Percentiles rank a stretch among this genome's conserved stretches.
Conservation (phyloP, 768 basidiomycete genomes). For the Solioccasus polychromus region DNA sequence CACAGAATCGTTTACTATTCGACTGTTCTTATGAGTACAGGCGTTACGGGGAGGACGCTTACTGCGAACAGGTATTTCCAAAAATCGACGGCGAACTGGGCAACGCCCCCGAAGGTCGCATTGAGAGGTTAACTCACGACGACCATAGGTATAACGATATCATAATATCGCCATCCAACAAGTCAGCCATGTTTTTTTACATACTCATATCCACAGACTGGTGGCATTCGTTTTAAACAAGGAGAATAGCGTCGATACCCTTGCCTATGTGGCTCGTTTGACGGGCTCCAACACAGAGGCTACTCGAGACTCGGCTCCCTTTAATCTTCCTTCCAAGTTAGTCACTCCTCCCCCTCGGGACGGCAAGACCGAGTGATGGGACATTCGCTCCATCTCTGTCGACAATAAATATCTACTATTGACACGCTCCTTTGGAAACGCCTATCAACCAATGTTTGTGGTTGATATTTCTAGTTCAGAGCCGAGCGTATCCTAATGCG, state of each 20-base stretch:
- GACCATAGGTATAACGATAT: slow-evolving; percentile 30
- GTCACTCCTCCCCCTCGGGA: slow-evolving; percentile 32
- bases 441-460: slow-evolving; percentile 30
- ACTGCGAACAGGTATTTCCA: slow-evolving; percentile 26
- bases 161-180: slow-evolving; percentile 35
- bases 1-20: neutral
- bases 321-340: slow-evolving; percentile 32
- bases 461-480: slow-evolving; percentile 33
- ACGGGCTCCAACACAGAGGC: slow-evolving; percentile 32
- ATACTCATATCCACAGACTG: slow-evolving; percentile 23
- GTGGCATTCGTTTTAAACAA: slow-evolving; percentile 41
- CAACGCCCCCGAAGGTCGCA: slow-evolving; percentile 38
- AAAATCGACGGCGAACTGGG: slow-evolving; percentile 37
- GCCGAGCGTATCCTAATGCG: slow-evolving; percentile 24
- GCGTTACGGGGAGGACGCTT: slow-evolving; percentile 43
- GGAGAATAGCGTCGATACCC: slow-evolving; percentile 37
- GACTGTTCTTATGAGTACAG: slow-evolving; percentile 12
- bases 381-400: slow-evolving; percentile 32
- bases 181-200: slow-evolving; percentile 19
- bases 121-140: slow-evolving; percentile 43
- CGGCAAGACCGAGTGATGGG: slow-evolving; percentile 34
- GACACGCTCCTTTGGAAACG: slow-evolving; percentile 26
- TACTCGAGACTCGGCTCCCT: slow-evolving; percentile 23
- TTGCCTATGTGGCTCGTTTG: slow-evolving; percentile 35
- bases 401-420: slow-evolving; percentile 39